Evolutionary conservation across 495 filamentous ascomycete genomes (phyloP), one percentile per base, ranked within the genome.

Genomic region (Penicillium maclennaniae): DNA sequence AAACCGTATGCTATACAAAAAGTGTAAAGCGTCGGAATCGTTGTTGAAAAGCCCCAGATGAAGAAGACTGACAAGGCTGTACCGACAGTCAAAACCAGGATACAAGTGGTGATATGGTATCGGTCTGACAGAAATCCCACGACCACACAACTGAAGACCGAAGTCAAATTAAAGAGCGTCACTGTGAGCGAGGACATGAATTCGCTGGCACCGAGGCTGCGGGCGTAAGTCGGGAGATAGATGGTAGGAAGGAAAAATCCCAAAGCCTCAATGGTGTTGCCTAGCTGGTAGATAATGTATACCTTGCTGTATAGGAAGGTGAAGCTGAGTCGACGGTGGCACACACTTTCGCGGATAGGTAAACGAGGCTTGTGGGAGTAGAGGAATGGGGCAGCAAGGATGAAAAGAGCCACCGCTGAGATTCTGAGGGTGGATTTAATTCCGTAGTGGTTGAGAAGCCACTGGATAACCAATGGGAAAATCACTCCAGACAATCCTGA

Each of bases 1-100:
- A 87, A 62, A 5, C 86, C 86, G 58, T 85, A 87, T 2, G 80
- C 52, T 5, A 87, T 47, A 38, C 75, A 78, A 48, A 88, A 89
- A 1, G 81, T 65, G 34, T 58, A 59, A 6, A 67, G 42, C 12
- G 53, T 23, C 0, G 59, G 54, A 1, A 60, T 37, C 23, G 41
- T 45, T 6, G 23, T 36, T 9, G 62, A 51, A 15, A 87, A 65
- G 0, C 84, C 85, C 86, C 86, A 88, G 14, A 86, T 49, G 12
- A 87, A 51, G 45, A 88, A 84, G 0, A 85, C 75, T 0, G 79
- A 72, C 4, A 81, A 36, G 3, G 78, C 71, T 1, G 80, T 71
- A 6, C 84, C 84, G 6, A 80, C 49, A 3, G 81, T 75, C 1
- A 76, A 79, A 0, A 85, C 59, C 5, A 83, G 70, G 17, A 78